A percentile compares a stretch with the other conserved stretches of the same genome.
phyloP scores from a whole-genome alignment of 2,329 filamentous ascomycete genomes.

The Chaetomium olivaceum region DNA sequence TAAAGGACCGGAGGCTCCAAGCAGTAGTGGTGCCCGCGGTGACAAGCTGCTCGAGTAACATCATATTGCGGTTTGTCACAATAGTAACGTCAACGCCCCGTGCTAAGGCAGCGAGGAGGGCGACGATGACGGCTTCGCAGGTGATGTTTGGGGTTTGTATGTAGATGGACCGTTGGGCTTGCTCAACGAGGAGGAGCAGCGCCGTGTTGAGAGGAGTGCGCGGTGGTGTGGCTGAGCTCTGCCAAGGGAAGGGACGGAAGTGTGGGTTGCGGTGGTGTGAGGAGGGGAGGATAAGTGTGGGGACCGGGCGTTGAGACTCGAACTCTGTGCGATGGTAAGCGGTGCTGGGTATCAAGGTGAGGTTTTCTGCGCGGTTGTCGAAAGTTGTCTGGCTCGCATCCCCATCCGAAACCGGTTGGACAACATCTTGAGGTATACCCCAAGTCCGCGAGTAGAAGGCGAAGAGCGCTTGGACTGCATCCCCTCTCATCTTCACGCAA shows the following conservation, averaged over 20 bases:
- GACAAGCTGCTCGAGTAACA: conserved; percentile 77
- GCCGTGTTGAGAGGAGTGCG: conserved; percentile 68
- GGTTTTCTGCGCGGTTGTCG: conserved; percentile 15
- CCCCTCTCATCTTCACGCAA: conserved; percentile 66
- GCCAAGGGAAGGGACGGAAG: conserved; percentile 62
- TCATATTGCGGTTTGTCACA: conserved; percentile 68
- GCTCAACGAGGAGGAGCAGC: conserved; percentile 60
- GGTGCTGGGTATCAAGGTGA: conserved; percentile 28
- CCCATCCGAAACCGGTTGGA: neutral
- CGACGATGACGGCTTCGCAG: conserved; percentile 61
- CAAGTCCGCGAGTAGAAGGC: conserved; percentile 71
- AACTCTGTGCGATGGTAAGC: conserved; percentile 27
- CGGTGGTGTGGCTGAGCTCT: conserved; percentile 52
- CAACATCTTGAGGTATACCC: conserved; percentile 44
- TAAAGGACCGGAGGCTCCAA: conserved; percentile 60
- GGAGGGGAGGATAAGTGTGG: conserved; percentile 70
- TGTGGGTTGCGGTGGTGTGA: conserved; percentile 68
- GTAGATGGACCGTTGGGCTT: conserved; percentile 60
- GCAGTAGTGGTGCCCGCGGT: conserved; percentile 75
- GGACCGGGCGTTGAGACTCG: conserved; percentile 35
- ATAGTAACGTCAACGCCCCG: conserved; percentile 69
- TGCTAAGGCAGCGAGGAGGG: conserved; percentile 59
- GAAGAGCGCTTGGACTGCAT: conserved; percentile 61
- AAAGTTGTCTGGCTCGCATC: neutral
- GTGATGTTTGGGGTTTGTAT: conserved; percentile 81